Conservation (phyloP, 164 flowering plant species). For the Macadamia tetraphylla region DNA sequence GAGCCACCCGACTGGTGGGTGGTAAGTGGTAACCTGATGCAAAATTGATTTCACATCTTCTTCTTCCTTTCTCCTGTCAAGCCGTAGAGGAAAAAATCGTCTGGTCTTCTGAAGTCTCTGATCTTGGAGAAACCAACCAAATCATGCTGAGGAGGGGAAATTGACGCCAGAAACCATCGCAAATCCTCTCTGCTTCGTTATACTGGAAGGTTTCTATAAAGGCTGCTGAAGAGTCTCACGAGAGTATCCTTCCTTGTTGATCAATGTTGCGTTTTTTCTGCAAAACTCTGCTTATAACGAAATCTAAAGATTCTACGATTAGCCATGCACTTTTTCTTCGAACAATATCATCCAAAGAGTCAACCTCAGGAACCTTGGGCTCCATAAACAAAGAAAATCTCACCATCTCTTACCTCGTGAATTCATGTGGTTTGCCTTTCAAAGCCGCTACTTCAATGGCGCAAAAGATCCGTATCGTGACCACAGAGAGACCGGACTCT, state of each 20-base stretch:
- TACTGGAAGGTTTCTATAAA: not conserved
- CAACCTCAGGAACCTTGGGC: not conserved
- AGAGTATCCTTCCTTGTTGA: not conserved
- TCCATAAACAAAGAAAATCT: not conserved
- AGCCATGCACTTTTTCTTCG: not conserved
- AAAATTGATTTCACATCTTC: too few relatives aligned
- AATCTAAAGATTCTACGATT: not conserved
- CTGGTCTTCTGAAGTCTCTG: too few relatives aligned
- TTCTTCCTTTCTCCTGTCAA: too few relatives aligned
- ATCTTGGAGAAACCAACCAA: too few relatives aligned
- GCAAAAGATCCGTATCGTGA: slow-evolving; percentile 1
- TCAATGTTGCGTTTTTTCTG: not conserved
- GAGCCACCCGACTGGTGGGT: too few relatives aligned
- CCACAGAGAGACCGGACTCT: slow-evolving; percentile 9
- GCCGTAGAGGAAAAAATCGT: too few relatives aligned
- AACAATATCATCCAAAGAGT: not conserved
- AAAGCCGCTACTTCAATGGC: slow-evolving; percentile 17
- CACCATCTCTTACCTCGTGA: slow-evolving; percentile 18
- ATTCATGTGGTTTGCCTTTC: slow-evolving; percentile 21
- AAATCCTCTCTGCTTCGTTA: not conserved
- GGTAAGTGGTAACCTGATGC: too few relatives aligned
- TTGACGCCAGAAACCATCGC: not conserved
- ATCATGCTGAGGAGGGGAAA: not conserved
- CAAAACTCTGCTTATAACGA: not conserved
- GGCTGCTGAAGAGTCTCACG: not conserved